Base-by-base conservation (phyloP, 176 grass and related monocot species). In the bread wheat (Triticum aestivum) region DNA sequence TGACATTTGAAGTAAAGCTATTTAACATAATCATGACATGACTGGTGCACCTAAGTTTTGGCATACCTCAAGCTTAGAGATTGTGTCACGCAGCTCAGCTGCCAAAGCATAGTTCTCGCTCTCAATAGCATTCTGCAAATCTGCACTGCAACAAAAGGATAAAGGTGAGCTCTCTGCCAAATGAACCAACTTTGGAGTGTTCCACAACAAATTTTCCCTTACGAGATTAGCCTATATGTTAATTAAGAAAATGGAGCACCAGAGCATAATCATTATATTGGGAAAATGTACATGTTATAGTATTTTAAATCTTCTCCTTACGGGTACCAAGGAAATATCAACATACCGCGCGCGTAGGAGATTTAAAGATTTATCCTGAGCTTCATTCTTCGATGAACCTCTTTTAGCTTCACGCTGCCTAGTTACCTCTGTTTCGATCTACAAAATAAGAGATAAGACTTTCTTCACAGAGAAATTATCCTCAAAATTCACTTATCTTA, bases 351-450 rank as follows among this genome's bases (percentile, higher is more conserved):
- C 82, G 27, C 87, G 90, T 65, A 96, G 87, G 84, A 98, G 90
- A 77, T 94, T 89, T 77, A 98, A 87, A 88, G 88, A 87, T 82
- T 94, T 98, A 85, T 98, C 93, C 56, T 98, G 96, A 77, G 96
- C 96, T 81, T 96, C 96, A 76, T 82, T 94, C 88, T 98, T 98
- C 61, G 92, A 92, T 68, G 96, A 98, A 76, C 93, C 96, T 79
- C 93, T 92, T 89, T 91, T 98, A 88, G 96, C 93, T 89, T 95
- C 88, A 69, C 86, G 86, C 79, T 96, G 93, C 81, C 88, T 94
- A 30, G 88, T 92, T 86, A 98, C 89, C 84, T 90, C 93, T 64
- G 88, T 86, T 88, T 98, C 93, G 35, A 98, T 91, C 96, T 98
- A 76, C 62, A 68, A 79, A 83, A 67, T 27, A 68, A 44, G 23